These are phyloP conservation scores for Tulasnella sp. DNA, from an alignment of 768 basidiomycete species.

Conservation along the genomic window DNA sequence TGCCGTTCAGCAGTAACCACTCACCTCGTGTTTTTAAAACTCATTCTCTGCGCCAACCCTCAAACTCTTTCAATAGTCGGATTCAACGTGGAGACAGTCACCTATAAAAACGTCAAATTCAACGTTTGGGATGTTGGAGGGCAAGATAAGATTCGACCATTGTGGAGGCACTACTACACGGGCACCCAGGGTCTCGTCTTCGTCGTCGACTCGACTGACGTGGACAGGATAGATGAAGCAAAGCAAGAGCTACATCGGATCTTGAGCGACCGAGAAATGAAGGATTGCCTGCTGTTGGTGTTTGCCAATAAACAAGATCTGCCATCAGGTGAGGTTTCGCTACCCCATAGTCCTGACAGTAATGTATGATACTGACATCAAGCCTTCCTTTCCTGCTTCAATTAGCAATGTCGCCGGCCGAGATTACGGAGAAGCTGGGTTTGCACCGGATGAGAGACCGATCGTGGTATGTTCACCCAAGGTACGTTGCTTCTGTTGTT, in stretches of 20 bases:
- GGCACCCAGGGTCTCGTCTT: constrained; percentile 41
- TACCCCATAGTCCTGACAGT: neutral
- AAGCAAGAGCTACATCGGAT: constrained; percentile 36
- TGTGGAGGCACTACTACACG: constrained; percentile 42
- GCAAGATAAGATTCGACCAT: constrained; percentile 37
- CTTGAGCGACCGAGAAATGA: constrained; percentile 37
- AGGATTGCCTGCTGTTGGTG: constrained; percentile 37
- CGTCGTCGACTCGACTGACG: constrained; percentile 37
- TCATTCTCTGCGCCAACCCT: neutral
- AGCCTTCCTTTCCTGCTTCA: neutral
- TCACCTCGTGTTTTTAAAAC: too few relatives aligned
- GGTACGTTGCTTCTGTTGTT: constrained; percentile 25
- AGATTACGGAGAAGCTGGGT: constrained; percentile 38
- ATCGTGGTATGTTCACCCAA: constrained; percentile 40
- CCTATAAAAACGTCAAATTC: constrained; percentile 42
- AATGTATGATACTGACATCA: neutral
- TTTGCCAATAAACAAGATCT: constrained; percentile 43
- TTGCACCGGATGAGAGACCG: constrained; percentile 37
- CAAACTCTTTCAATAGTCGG: constrained; percentile 23
- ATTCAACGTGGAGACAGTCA: constrained; percentile 52
- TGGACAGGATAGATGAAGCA: constrained; percentile 38
- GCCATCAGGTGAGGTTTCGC: constrained; percentile 33
- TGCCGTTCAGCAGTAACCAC: too few relatives aligned
- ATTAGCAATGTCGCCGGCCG: constrained; percentile 37
- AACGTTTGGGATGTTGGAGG: constrained; percentile 58